Percentiles rank a stretch among this genome's conserved stretches.
Evolutionary conservation across 495 filamentous ascomycete genomes (phyloP).

Genomic region (Monascus purpureus): DNA sequence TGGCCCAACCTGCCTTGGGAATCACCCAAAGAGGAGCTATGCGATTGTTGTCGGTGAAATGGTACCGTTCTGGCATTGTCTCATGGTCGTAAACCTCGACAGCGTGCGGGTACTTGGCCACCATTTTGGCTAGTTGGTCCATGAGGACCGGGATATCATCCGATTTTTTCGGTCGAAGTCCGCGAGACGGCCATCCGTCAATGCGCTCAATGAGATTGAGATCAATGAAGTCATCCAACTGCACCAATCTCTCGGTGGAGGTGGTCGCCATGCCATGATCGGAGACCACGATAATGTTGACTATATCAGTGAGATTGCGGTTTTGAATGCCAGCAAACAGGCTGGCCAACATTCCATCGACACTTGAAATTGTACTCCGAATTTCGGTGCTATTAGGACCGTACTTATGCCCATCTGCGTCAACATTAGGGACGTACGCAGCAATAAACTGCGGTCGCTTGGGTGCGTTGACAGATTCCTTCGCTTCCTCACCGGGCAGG

Average conservation of each 20-base stretch:
- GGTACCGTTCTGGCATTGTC: slow-evolving; percentile 78
- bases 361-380: slow-evolving; percentile 50
- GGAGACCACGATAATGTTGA: slow-evolving; percentile 95
- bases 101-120: slow-evolving; percentile 42
- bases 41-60: slow-evolving; percentile 71
- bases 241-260: slow-evolving; percentile 63
- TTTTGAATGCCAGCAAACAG: slow-evolving; percentile 64
- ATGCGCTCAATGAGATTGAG: slow-evolving; percentile 59
- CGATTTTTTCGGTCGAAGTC: slow-evolving; percentile 59
- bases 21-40: slow-evolving; percentile 91
- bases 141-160: slow-evolving; percentile 37
- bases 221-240: slow-evolving; percentile 85
- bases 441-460: slow-evolving; percentile 76
- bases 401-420: slow-evolving; percentile 69
- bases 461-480: slow-evolving; percentile 10
- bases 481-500: slow-evolving; percentile 47
- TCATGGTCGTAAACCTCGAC: slow-evolving; percentile 77
- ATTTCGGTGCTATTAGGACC: slow-evolving; percentile 94
- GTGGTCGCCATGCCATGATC: slow-evolving; percentile 98
- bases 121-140: slow-evolving; percentile 22
- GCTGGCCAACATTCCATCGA: slow-evolving; percentile 63
- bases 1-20: slow-evolving; percentile 78
- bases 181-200: slow-evolving; percentile 90
- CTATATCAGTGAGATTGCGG: slow-evolving; percentile 73
- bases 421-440: slow-evolving; percentile 87